phyloP scores from a whole-genome alignment of 2,329 filamentous ascomycete species.

The Aspergillus melleus region DNA sequence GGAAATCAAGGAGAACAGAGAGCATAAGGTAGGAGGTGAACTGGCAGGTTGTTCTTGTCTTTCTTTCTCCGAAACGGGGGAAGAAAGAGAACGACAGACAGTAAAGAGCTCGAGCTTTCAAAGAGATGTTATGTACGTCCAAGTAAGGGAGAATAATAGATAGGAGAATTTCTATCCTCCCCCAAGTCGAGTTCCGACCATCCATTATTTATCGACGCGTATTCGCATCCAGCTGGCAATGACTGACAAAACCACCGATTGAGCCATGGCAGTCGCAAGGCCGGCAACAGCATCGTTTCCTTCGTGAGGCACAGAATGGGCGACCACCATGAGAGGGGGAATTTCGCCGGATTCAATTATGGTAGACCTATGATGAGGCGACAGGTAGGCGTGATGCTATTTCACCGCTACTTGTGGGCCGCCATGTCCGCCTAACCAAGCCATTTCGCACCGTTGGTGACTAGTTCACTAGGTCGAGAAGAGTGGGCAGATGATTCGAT shows the following conservation, averaged over 20 bases:
- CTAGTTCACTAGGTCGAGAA: not conserved
- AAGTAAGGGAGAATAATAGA: not conserved
- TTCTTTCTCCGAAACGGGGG: not conserved
- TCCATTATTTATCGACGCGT: conserved; percentile 8
- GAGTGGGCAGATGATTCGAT: not conserved
- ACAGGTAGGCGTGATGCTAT: conserved; percentile 8
- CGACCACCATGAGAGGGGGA: not conserved
- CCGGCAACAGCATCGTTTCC: conserved; percentile 1
- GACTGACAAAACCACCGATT: conserved; percentile 5
- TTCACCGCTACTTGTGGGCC: conserved; percentile 11
- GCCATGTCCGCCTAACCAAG: not conserved
- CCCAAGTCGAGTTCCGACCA: not conserved
- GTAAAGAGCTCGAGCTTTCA: not conserved
- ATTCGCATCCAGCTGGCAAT: not conserved
- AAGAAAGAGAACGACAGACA: not conserved
- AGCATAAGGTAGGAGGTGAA: conserved; percentile 9
- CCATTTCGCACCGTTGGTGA: not conserved
- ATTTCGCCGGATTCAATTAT: not conserved
- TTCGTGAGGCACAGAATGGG: not conserved
- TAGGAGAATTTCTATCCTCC: not conserved
- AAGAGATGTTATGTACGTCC: not conserved
- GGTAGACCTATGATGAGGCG: conserved; percentile 8
- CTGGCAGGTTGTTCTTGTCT: not conserved
- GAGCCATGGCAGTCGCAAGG: conserved; percentile 1
- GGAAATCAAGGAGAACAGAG: conserved; percentile 8